These are phyloP conservation scores for Fusarium scirpi DNA, from an alignment of 2,329 filamentous ascomycete genomes.

Conservation along the genomic window DNA sequence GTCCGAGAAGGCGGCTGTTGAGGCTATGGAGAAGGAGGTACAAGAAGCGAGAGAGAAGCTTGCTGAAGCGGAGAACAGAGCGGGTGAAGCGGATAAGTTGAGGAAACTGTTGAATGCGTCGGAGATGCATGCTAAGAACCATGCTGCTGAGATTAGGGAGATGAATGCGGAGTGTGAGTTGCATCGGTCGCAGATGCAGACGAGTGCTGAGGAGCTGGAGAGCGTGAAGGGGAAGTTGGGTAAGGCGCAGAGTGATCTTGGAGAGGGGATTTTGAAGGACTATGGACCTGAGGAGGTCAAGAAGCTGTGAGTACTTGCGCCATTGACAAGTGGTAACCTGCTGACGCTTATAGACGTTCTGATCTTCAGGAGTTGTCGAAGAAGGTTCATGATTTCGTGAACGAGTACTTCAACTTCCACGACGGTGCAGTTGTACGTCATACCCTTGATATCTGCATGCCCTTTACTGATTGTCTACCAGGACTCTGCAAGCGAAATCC, in stretches of 20 bases:
- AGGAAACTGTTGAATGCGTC: conserved; percentile 33
- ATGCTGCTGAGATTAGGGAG: conserved; percentile 43
- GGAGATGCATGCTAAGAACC: conserved; percentile 33
- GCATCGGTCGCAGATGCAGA: conserved; percentile 43
- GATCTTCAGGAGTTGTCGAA: conserved; percentile 41
- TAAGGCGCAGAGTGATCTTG: conserved; percentile 41
- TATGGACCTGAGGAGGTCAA: conserved; percentile 38
- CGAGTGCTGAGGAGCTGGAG: conserved; percentile 30
- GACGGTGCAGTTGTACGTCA: conserved; percentile 41
- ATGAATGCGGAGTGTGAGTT: conserved; percentile 46
- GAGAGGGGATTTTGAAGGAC: conserved; percentile 38
- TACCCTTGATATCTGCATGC: accelerated
- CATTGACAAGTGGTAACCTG: not conserved
- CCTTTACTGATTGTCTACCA: not conserved
- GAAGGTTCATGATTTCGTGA: conserved; percentile 44
- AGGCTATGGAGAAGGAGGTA: conserved; percentile 61
- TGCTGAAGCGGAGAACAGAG: conserved; percentile 53
- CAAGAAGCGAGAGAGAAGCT: conserved; percentile 56
- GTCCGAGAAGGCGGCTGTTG: conserved; percentile 41
- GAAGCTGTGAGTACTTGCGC: conserved; percentile 37
- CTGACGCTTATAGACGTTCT: conserved; percentile 39
- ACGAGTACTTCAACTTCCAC: conserved; percentile 46
- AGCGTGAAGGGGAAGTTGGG: conserved; percentile 38
- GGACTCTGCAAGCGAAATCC: conserved; percentile 42
- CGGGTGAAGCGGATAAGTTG: conserved; percentile 59